A percentile compares a stretch with the other conserved stretches of the same genome.
Conservation (phyloP, 345 rosid species). For the Salix suchowensis region DNA sequence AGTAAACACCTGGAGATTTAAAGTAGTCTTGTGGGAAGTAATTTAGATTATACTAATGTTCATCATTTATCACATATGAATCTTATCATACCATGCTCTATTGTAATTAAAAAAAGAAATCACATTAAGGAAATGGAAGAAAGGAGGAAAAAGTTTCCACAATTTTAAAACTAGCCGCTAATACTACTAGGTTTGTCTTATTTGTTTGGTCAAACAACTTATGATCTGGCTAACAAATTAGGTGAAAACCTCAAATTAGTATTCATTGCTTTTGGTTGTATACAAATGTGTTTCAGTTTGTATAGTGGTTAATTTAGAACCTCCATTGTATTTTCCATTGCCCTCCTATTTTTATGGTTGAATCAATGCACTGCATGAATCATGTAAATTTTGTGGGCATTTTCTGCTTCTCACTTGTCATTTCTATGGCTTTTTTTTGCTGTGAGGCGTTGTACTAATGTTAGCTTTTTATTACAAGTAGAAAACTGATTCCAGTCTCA, state of each 20-base stretch:
- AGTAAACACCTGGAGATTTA: neutral
- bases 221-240: neutral
- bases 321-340: neutral
- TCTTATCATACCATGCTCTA: neutral
- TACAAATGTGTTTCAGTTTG: neutral
- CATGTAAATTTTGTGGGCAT: neutral
- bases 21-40: neutral
- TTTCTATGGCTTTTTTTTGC: neutral
- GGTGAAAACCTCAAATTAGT: neutral
- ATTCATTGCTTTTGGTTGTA: neutral
- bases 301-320: neutral
- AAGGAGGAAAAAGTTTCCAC: neutral
- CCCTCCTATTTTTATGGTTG: neutral
- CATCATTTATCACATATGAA: neutral
- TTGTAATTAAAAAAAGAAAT: neutral
- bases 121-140: neutral
- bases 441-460: neutral
- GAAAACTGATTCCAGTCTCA: neutral
- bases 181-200: neutral
- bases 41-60: neutral
- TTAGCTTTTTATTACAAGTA: no score
- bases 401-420: neutral
- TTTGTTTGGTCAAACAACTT: neutral
- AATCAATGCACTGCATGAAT: neutral
- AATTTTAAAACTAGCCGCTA: neutral